phyloP scores from a whole-genome alignment of 2,329 filamentous ascomycete species.

The Calonectria crousiana region DNA sequence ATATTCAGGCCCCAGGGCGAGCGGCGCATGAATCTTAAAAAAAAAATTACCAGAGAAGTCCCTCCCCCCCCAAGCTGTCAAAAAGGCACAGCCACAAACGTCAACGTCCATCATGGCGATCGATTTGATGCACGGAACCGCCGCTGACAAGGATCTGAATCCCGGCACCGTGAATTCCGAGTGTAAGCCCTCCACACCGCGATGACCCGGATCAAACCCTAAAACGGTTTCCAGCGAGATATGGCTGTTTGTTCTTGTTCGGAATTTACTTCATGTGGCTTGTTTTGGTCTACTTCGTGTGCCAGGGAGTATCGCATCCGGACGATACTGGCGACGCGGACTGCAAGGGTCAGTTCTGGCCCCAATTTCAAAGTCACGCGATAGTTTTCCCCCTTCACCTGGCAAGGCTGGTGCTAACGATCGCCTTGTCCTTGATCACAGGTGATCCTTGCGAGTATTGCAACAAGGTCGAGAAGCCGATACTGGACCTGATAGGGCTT shows the following conservation, averaged over 20 bases:
- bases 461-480: neutral
- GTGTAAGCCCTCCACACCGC: neutral
- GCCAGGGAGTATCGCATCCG: neutral
- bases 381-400: neutral
- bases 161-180: constrained; percentile 1
- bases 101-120: constrained; percentile 4
- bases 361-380: neutral
- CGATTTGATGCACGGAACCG: constrained; percentile 9
- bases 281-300: neutral
- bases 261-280: constrained; percentile 4
- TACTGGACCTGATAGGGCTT: neutral
- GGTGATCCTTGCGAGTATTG: neutral
- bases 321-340: neutral
- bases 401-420: constrained; percentile 5
- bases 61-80: neutral
- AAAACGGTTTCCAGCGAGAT: neutral
- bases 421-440: neutral
- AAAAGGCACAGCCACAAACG: constrained; percentile 2
- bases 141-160: neutral
- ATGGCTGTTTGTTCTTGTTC: constrained; percentile 1
- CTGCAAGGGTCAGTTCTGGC: neutral
- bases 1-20: neutral
- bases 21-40: constrained; percentile 1
- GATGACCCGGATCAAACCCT: neutral
- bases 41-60: neutral